A percentile compares a stretch with the other conserved stretches of the same genome.
phyloP scores from a whole-genome alignment of 2,329 filamentous ascomycete species.

The Ophiocordyceps polyrhachis-furcata region DNA sequence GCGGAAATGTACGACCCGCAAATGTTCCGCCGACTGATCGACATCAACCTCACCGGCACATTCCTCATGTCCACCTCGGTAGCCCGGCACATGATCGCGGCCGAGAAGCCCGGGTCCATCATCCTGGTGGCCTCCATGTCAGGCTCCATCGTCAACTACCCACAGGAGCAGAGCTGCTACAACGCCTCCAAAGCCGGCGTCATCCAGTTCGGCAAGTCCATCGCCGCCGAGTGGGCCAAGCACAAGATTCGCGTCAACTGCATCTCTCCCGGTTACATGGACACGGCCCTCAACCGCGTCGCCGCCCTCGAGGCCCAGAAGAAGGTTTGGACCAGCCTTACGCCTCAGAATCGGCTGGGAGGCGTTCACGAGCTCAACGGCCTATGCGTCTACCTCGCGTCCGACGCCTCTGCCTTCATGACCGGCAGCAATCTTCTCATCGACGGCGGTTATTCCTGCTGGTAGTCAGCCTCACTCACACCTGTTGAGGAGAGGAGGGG shows the following conservation, averaged over 20 bases:
- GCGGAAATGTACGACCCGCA: slow-evolving; percentile 58
- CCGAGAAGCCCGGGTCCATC: slow-evolving; percentile 51
- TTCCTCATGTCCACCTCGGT: slow-evolving; percentile 63
- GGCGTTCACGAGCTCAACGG: slow-evolving; percentile 61
- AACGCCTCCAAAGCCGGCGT: slow-evolving; percentile 72
- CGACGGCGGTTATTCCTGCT: slow-evolving; percentile 51
- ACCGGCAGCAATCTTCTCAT: slow-evolving; percentile 57
- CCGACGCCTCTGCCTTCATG: slow-evolving; percentile 57
- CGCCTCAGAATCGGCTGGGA: slow-evolving; percentile 55
- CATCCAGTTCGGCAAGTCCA: slow-evolving; percentile 59
- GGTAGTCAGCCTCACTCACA: slow-evolving; percentile 5
- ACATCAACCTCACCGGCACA: slow-evolving; percentile 66
- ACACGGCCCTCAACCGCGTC: slow-evolving; percentile 64
- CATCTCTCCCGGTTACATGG: slow-evolving; percentile 75
- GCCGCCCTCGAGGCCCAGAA: slow-evolving; percentile 64
- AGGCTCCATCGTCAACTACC: slow-evolving; percentile 70
- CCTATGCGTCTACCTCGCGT: slow-evolving; percentile 57
- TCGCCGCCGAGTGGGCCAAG: slow-evolving; percentile 72
- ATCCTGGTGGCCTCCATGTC: slow-evolving; percentile 68
- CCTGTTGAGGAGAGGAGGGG: too few species aligned
- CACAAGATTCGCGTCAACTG: slow-evolving; percentile 67
- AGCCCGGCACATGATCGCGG: slow-evolving; percentile 54
- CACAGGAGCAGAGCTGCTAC: slow-evolving; percentile 68
- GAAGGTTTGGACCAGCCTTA: slow-evolving; percentile 60
- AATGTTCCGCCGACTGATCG: slow-evolving; percentile 62